A percentile compares a stretch with the other conserved stretches of the same genome.
Evolutionary conservation across 176 grass and related monocot genomes (phyloP).

Genomic region (Raddia distichophylla): DNA sequence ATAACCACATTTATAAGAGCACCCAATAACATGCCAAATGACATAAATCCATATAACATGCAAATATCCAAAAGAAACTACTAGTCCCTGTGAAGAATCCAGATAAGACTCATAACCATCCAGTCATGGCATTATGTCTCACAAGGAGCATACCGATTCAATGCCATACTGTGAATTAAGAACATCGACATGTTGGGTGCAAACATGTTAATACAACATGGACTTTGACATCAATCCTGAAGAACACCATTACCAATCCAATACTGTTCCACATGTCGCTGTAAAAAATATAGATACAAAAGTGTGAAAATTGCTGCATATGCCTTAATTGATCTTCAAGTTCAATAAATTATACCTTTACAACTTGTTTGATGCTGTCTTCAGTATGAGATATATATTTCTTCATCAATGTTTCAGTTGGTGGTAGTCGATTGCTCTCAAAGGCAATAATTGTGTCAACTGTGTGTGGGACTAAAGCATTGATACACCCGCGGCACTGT

Average conservation of each 20-base stretch:
- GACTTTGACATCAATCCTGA: background rate
- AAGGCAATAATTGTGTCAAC: conserved; percentile 40
- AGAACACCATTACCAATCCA: background rate
- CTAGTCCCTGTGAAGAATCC: background rate
- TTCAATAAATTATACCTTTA: conserved; percentile 38
- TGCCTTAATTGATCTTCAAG: background rate
- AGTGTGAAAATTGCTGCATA: background rate
- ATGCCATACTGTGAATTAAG: conserved; percentile 19
- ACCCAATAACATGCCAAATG: background rate
- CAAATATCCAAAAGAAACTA: background rate
- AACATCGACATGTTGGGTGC: background rate
- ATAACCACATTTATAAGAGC: background rate
- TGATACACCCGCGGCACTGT: too few relatives aligned
- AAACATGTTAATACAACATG: background rate
- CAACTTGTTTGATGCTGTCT: conserved; percentile 17
- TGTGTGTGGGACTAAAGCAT: conserved; percentile 24
- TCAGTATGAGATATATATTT: conserved; percentile 27
- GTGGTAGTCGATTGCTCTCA: conserved; percentile 27
- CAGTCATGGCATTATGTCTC: conserved; percentile 17
- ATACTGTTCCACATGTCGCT: conserved; percentile 4
- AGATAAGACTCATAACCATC: background rate
- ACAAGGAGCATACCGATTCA: conserved; percentile 24
- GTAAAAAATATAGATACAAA: conserved; percentile 8
- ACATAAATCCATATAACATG: background rate
- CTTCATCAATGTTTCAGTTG: conserved; percentile 10